phyloP scores from a whole-genome alignment of 768 basidiomycete genomes.

The Tylopilus vinaceipallidus region DNA sequence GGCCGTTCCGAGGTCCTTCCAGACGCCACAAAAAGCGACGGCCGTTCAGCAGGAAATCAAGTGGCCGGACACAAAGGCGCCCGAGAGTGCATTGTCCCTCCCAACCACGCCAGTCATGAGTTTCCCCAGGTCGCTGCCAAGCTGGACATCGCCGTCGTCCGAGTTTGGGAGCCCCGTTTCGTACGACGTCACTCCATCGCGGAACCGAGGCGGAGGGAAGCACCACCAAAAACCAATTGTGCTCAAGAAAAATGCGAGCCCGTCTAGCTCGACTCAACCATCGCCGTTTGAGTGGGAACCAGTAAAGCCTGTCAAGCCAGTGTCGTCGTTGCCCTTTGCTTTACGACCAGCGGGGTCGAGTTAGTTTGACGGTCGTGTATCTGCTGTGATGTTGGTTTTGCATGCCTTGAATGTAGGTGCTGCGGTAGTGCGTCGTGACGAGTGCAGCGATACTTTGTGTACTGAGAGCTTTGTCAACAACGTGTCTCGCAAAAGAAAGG shows the following conservation, averaged over 20 bases:
- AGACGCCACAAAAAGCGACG: conserved; percentile 28
- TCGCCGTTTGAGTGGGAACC: conserved; percentile 25
- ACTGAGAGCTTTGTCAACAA: too few species aligned
- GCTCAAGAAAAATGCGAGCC: conserved; percentile 26
- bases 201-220: conserved; percentile 25
- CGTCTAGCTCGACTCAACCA: conserved; percentile 1
- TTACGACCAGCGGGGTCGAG: conserved; percentile 18
- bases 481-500: too few species aligned
- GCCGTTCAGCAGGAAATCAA: conserved; percentile 6
- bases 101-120: conserved; percentile 22
- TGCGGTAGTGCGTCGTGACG: too few species aligned
- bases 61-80: conserved; percentile 1
- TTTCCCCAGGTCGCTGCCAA: conserved; percentile 23
- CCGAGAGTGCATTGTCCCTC: conserved; percentile 1
- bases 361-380: conserved; percentile 4
- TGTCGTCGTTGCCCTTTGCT: conserved; percentile 25
- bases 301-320: conserved; percentile 23
- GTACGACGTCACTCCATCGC: conserved; percentile 21
- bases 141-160: conserved; percentile 23
- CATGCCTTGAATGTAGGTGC: not conserved
- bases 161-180: conserved; percentile 14
- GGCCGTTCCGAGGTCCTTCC: conserved; percentile 23
- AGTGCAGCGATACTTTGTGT: too few species aligned
- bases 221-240: conserved; percentile 36
- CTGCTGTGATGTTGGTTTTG: not conserved